phyloP scores from a whole-genome alignment of 1,139 yeast genomes.

The Yamadazyma buinensis region DNA sequence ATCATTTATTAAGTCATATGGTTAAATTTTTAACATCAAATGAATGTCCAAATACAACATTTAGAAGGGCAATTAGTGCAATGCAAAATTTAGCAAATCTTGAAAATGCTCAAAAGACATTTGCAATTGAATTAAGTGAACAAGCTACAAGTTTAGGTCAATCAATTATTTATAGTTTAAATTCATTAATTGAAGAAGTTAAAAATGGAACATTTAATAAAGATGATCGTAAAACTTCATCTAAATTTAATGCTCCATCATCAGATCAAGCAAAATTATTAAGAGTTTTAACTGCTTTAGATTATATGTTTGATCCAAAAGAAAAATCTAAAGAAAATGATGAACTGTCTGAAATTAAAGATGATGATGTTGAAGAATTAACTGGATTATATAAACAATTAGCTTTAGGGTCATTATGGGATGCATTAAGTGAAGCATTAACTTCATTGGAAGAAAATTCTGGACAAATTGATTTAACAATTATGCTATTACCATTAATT shows the following conservation, averaged over 20 bases:
- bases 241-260: slow-evolving; percentile 73
- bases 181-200: slow-evolving; percentile 47
- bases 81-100: slow-evolving; percentile 73
- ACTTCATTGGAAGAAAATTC: slow-evolving; percentile 52
- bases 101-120: slow-evolving; percentile 58
- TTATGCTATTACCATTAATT: slow-evolving; percentile 79
- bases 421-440: slow-evolving; percentile 75
- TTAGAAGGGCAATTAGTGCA: slow-evolving; percentile 77
- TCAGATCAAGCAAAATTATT: slow-evolving; percentile 87
- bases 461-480: slow-evolving; percentile 61
- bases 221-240: slow-evolving; percentile 50
- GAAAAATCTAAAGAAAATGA: slow-evolving; percentile 15
- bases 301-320: slow-evolving; percentile 63
- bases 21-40: slow-evolving; percentile 74
- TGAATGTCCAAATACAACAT: slow-evolving; percentile 82
- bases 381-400: slow-evolving; percentile 63
- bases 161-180: slow-evolving; percentile 54
- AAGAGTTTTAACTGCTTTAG: slow-evolving; percentile 83
- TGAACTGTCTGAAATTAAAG: slow-evolving; percentile 7
- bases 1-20: slow-evolving; percentile 56
- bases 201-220: slow-evolving; percentile 33
- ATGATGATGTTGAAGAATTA: slow-evolving; percentile 44
- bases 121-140: slow-evolving; percentile 65
- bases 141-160: slow-evolving; percentile 64
- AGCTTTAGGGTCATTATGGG: slow-evolving; percentile 81